Conservation (phyloP, 306 rosid genomes). For the Crotalaria pallida region DNA sequence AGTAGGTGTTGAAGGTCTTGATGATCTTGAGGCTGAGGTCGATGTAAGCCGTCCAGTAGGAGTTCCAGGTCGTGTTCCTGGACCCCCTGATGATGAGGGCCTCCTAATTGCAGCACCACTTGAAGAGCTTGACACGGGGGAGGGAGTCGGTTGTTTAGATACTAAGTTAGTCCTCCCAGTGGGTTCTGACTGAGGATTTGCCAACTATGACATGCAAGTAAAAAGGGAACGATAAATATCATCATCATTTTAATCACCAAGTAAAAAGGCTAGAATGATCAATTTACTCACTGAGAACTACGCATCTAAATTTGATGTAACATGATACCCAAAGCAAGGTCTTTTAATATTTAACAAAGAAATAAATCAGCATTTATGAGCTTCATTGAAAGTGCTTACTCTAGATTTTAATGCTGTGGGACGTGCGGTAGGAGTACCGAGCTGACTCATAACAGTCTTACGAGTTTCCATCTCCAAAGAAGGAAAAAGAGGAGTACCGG, state of each 20-base stretch:
- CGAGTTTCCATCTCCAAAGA: conserved; percentile 85
- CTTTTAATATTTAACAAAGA: background rate
- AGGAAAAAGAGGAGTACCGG: conserved; percentile 97
- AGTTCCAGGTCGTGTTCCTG: conserved; percentile 83
- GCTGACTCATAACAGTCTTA: conserved; percentile 73
- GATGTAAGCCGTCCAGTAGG: conserved; percentile 75
- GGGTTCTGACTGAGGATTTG: conserved; percentile 68
- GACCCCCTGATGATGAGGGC: conserved; percentile 88
- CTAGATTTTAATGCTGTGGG: conserved; percentile 74
- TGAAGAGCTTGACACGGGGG: conserved; percentile 72
- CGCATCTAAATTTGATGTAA: background rate
- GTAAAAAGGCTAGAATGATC: background rate
- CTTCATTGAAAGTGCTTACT: conserved; percentile 47
- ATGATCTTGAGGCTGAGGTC: conserved; percentile 52
- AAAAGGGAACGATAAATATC: too few species aligned
- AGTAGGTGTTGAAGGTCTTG: conserved; percentile 89
- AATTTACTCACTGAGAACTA: background rate
- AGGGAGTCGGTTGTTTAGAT: conserved; percentile 59
- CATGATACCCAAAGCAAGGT: background rate
- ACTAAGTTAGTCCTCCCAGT: conserved; percentile 49
- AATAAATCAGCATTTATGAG: background rate
- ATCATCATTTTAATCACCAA: background rate
- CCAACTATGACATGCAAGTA: conserved; percentile 67
- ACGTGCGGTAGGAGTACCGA: conserved; percentile 65
- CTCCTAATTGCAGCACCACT: conserved; percentile 61